Conservation (phyloP, 495 filamentous ascomycete species). For the Aspergillus coremiiformis region DNA sequence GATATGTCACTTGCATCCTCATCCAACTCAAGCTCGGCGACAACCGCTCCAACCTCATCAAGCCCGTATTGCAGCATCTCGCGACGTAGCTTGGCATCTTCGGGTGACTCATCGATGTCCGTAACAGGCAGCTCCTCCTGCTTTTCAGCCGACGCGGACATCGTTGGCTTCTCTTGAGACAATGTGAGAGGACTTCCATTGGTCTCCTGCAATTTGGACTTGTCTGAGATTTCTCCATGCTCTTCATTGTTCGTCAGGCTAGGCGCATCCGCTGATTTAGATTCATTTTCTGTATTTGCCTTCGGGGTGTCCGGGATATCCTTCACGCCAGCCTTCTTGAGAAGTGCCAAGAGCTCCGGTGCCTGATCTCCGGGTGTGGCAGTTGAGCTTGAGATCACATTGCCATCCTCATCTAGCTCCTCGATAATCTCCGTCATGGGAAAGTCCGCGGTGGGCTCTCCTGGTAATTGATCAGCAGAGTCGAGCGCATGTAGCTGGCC, state of each 20-base stretch:
- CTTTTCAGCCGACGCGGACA: slow-evolving; percentile 19
- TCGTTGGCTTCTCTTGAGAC: slow-evolving; percentile 13
- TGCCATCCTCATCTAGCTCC: slow-evolving; percentile 86
- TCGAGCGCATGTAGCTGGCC: slow-evolving; percentile 53
- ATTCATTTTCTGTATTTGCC: slow-evolving; percentile 1
- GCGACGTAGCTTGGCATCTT: slow-evolving; percentile 72
- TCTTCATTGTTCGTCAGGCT: neutral
- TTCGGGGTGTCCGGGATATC: slow-evolving; percentile 32
- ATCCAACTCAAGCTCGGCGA: slow-evolving; percentile 86
- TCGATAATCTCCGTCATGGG: slow-evolving; percentile 84
- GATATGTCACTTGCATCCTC: slow-evolving; percentile 55
- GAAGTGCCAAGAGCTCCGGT: slow-evolving; percentile 54
- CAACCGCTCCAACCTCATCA: slow-evolving; percentile 76
- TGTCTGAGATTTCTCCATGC: neutral
- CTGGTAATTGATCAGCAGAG: slow-evolving; percentile 17
- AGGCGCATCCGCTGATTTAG: neutral
- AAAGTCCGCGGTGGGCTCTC: slow-evolving; percentile 33
- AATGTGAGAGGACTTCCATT: neutral
- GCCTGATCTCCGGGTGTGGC: slow-evolving; percentile 54
- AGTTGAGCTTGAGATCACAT: slow-evolving; percentile 60
- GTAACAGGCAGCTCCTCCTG: slow-evolving; percentile 25
- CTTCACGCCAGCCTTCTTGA: slow-evolving; percentile 63
- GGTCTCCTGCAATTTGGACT: slow-evolving; percentile 1
- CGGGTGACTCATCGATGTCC: slow-evolving; percentile 58
- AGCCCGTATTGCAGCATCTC: slow-evolving; percentile 91